Evolutionary conservation across 768 basidiomycete species (phyloP), one percentile per base, ranked within the genome.

Genomic region (Sutorius australiensis): DNA sequence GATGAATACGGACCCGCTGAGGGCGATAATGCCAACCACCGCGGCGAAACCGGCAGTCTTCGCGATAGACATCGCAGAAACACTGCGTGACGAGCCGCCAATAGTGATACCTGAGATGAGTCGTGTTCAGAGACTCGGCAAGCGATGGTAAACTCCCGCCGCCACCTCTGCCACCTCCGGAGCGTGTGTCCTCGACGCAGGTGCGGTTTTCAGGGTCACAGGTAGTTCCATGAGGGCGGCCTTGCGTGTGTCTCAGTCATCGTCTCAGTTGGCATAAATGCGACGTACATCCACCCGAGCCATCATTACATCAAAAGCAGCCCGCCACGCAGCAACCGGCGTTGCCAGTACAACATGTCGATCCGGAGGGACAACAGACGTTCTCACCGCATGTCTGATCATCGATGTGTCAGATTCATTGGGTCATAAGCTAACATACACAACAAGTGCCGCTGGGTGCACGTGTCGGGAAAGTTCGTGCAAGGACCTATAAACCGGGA

Each of bases 201-300:
- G 54, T 55, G 33, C 54, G 2, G 0, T 17, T 37, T 36, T 33
- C 48, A 27, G 34, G 2, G 14, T 24, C 43, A 43, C 65, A 66
- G 3, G 27, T 32, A 7, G 30, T 19, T 12, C 60, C 62, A 5
- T 5, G n/a, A 10, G 59, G 44, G 38, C 66, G 65, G 40, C 65
- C 65, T 66, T 30, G 1, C 28, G 19, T 8, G 0, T 14, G 19
- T 10, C 14, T 59, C 21, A 64, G 54, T 46, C 45, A 28, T 13
- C n/a, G 2, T 13, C 2, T 19, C 14, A 8, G 5, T 11, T 12
- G 24, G 5, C 1, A 28, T 11, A 24, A 42, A 27, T 13, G 12
- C 8, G 9, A 61, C 65, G 19, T 41, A 67, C 65, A 67, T 49
- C 55, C 59, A 33, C 65, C 66, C 28, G 37, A 32, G 9, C 36